Percentiles rank a stretch among this genome's conserved stretches.
Evolutionary conservation across 306 rosid species (phyloP).

Genomic region (Acacia confusa): DNA sequence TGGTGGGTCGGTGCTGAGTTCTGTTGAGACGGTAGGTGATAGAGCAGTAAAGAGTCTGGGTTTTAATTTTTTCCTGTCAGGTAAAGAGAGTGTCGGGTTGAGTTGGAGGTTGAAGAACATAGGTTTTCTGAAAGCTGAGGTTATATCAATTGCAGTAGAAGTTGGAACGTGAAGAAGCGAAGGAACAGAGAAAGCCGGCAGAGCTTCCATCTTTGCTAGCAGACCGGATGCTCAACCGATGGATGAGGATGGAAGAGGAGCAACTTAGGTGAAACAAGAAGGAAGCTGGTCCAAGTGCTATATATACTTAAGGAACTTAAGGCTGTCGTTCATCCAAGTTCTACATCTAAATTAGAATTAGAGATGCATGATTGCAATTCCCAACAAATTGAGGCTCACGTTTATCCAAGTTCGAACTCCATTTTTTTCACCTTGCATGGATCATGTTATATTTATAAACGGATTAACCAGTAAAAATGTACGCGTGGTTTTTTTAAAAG

Average conservation of each 20-base stretch:
- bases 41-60: constrained; percentile 52
- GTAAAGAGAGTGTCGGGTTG: constrained; percentile 32
- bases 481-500: too few relatives aligned
- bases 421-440: too few relatives aligned
- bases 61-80: constrained; percentile 29
- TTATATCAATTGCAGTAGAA: constrained; percentile 25
- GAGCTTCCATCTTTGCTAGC: constrained; percentile 51
- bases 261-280: not conserved
- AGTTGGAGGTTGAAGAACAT: constrained; percentile 31
- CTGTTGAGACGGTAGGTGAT: constrained; percentile 56
- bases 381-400: constrained; percentile 15
- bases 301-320: not conserved
- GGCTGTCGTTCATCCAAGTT: not conserved
- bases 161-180: constrained; percentile 47
- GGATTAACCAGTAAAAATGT: too few relatives aligned
- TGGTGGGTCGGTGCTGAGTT: constrained; percentile 35
- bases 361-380: too few relatives aligned
- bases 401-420: not conserved
- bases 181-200: constrained; percentile 40
- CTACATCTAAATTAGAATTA: not conserved
- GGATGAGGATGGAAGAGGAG: constrained; percentile 3
- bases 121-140: constrained; percentile 28
- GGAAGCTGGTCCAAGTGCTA: not conserved
- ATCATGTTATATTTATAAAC: too few relatives aligned
- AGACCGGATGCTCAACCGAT: constrained; percentile 5